Percentiles rank a stretch among this genome's conserved stretches.
These are phyloP conservation scores for Vickermania ingenoplastis DNA, from an alignment of 208 protist genomes.

Conservation along the genomic window DNA sequence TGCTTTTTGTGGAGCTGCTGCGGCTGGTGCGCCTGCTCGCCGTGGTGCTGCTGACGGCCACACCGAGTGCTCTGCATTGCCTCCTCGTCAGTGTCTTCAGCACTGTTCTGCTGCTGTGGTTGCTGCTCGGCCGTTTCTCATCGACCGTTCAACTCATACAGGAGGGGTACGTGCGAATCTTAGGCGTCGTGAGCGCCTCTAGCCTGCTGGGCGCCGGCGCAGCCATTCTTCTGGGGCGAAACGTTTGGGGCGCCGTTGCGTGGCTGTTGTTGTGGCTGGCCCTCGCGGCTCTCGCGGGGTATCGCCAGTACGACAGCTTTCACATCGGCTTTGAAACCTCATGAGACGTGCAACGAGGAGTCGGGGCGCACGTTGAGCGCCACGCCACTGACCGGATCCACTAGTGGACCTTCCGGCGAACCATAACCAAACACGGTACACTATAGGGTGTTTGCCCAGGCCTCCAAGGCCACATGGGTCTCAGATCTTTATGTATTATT, in stretches of 20 bases:
- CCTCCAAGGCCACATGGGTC: no score
- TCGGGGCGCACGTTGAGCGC: no score
- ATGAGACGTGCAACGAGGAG: no score
- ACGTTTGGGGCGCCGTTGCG: background rate
- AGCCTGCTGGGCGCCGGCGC: background rate
- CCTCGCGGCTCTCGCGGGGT: conserved; percentile 3
- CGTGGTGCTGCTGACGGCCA: background rate
- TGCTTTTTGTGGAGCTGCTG: background rate
- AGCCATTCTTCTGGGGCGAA: background rate
- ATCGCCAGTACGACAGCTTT: background rate
- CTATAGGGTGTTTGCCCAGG: no score
- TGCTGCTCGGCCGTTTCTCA: background rate
- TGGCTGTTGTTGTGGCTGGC: conserved; percentile 6
- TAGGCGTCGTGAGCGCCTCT: background rate
- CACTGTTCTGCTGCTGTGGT: background rate
- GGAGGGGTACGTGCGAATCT: background rate
- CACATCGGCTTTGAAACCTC: background rate
- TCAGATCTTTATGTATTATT: no score
- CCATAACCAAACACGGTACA: no score
- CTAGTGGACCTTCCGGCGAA: no score
- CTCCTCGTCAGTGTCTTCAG: background rate
- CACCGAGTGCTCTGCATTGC: background rate
- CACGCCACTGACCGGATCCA: no score
- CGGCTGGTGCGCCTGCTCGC: background rate
- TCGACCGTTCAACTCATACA: background rate